These are phyloP conservation scores for Bryoglossum gracile DNA, from an alignment of 495 filamentous ascomycete genomes.

Conservation along the genomic window DNA sequence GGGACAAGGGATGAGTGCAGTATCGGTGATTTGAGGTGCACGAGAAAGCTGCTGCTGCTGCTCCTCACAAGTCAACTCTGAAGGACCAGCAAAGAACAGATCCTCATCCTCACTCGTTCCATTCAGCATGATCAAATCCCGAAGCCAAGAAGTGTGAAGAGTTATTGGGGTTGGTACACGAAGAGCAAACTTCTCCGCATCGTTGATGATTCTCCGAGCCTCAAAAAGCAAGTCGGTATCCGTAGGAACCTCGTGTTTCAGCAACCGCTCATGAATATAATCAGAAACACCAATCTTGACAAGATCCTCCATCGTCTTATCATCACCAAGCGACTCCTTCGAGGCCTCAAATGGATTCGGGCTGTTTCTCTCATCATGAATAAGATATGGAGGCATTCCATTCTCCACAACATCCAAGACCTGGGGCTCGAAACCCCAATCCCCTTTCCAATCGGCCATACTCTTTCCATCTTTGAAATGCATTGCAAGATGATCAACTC, in stretches of 20 bases:
- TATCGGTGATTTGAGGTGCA: background rate
- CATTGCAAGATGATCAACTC: slow-evolving; percentile 57
- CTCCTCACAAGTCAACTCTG: slow-evolving; percentile 4
- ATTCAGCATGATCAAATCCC: slow-evolving; percentile 43
- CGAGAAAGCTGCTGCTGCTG: slow-evolving; percentile 4
- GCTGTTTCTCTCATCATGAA: slow-evolving; percentile 48
- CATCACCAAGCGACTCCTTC: slow-evolving; percentile 25
- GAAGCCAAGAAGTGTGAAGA: slow-evolving; percentile 40
- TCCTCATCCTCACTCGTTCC: slow-evolving; percentile 14
- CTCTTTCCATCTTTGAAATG: slow-evolving; percentile 61
- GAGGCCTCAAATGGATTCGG: slow-evolving; percentile 39
- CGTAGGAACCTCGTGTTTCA: slow-evolving; percentile 4
- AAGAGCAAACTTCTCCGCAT: slow-evolving; percentile 6
- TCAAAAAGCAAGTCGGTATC: slow-evolving; percentile 22
- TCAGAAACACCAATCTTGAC: slow-evolving; percentile 42
- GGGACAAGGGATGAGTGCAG: slow-evolving; percentile 28
- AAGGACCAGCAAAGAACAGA: background rate
- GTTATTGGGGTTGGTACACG: too few relatives aligned
- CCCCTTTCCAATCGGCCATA: slow-evolving; percentile 67
- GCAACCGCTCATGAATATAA: slow-evolving; percentile 27
- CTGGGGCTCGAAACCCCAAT: slow-evolving; percentile 60
- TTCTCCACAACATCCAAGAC: slow-evolving; percentile 54
- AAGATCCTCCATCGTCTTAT: slow-evolving; percentile 44
- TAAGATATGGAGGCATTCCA: slow-evolving; percentile 53
- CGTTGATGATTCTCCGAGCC: slow-evolving; percentile 15